Percentiles rank a stretch among this genome's conserved stretches.
phyloP scores from a whole-genome alignment of 257 asterid genomes.

The Lavandula angustifolia region DNA sequence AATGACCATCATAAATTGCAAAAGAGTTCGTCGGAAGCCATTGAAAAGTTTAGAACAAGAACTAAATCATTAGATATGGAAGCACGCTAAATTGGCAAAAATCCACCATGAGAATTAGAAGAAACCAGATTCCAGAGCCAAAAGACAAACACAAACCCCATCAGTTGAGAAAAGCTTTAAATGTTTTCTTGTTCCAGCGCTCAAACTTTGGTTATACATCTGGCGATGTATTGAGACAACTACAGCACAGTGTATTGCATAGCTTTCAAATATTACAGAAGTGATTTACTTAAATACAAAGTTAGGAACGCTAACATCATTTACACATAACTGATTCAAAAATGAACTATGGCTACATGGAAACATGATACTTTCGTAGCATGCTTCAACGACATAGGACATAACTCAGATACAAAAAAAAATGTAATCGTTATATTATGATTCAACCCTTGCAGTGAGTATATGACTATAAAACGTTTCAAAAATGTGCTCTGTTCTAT shows the following conservation, averaged over 20 bases:
- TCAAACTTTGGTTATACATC: conserved; percentile 7
- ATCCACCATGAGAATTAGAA: conserved; percentile 3
- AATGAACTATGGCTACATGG: conserved; percentile 7
- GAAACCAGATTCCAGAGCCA: conserved; percentile 10
- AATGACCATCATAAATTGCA: conserved; percentile 11
- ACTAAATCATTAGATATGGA: conserved; percentile 5
- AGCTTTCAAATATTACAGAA: conserved; percentile 8
- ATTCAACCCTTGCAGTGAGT: conserved; percentile 17
- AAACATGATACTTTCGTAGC: conserved; percentile 10
- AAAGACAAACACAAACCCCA: conserved; percentile 14
- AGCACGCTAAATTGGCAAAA: conserved; percentile 12
- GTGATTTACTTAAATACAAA: conserved; percentile 19
- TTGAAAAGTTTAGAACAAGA: background rate
- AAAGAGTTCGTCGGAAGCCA: background rate
- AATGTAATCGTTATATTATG: background rate
- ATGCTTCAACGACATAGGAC: conserved; percentile 14
- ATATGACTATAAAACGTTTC: background rate
- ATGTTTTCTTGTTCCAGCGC: conserved; percentile 11
- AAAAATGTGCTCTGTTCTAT: background rate
- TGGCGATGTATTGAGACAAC: conserved; percentile 18
- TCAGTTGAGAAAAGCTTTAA: background rate
- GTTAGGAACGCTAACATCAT: conserved; percentile 3
- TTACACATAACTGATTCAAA: conserved; percentile 3
- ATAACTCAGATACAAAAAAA: conserved; percentile 17
- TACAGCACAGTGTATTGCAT: background rate